Percentiles rank a stretch among this genome's conserved stretches.
Evolutionary conservation across 306 rosid species (phyloP).

Genomic region (Glycine latifolia): DNA sequence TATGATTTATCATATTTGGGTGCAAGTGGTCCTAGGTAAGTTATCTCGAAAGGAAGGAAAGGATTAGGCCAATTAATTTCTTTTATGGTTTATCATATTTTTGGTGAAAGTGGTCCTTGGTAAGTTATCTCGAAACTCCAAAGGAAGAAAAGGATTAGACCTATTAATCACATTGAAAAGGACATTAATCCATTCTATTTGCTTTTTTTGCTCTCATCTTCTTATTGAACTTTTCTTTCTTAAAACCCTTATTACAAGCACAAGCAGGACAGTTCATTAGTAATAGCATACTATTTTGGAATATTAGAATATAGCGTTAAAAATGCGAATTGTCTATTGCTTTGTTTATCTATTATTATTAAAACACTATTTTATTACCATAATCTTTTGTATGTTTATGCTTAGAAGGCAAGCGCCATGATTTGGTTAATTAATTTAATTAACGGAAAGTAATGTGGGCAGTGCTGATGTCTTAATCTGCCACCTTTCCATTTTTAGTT

Average conservation of each 20-base stretch:
- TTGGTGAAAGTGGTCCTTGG: constrained; percentile 33
- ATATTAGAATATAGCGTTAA: constrained; percentile 25
- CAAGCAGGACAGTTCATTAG: not conserved
- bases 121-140: constrained; percentile 6
- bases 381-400: constrained; percentile 40
- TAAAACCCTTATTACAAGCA: constrained; percentile 30
- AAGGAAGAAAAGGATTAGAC: constrained; percentile 1
- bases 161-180: constrained; percentile 30
- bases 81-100: constrained; percentile 27
- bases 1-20: constrained; percentile 20
- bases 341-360: constrained; percentile 26
- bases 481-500: constrained; percentile 54
- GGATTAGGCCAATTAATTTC: constrained; percentile 16
- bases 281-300: constrained; percentile 24
- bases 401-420: constrained; percentile 68
- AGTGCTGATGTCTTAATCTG: constrained; percentile 40
- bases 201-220: constrained; percentile 30
- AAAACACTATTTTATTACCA: constrained; percentile 12
- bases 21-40: constrained; percentile 35
- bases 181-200: constrained; percentile 37
- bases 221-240: not conserved
- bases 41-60: constrained; percentile 23
- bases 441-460: constrained; percentile 37
- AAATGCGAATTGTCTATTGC: constrained; percentile 37
- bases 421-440: constrained; percentile 39